Percentiles rank a stretch among this genome's conserved stretches.
These are phyloP conservation scores for Ascochyta clinopodiicola DNA, from an alignment of 2,329 filamentous ascomycete species.

Conservation along the genomic window DNA sequence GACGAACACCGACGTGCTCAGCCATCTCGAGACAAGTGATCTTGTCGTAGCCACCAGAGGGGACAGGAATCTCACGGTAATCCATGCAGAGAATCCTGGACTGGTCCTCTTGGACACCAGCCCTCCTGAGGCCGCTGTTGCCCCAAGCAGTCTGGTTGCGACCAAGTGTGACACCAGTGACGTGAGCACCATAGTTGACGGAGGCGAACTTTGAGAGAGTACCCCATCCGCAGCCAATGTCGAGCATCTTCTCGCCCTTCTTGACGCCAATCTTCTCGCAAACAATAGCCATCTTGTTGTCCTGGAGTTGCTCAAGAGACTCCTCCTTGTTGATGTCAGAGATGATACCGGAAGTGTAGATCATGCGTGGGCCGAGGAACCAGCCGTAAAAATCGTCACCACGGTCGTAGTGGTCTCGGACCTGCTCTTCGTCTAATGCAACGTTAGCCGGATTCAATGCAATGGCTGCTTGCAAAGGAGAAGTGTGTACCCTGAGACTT, in stretches of 20 bases:
- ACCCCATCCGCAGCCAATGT: conserved; percentile 98
- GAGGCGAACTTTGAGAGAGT: conserved; percentile 93
- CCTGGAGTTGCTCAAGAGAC: conserved; percentile 90
- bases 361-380: conserved; percentile 98
- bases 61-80: conserved; percentile 90
- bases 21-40: conserved; percentile 99
- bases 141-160: conserved; percentile 98
- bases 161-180: conserved; percentile 90
- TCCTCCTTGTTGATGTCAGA: conserved; percentile 87
- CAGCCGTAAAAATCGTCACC: conserved; percentile 98
- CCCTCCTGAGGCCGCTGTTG: conserved; percentile 84
- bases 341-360: conserved; percentile 96
- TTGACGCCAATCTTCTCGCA: conserved; percentile 94
- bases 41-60: conserved; percentile 83
- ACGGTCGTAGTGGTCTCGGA: conserved; percentile 95
- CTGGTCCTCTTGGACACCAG: conserved; percentile 83
- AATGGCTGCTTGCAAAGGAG: background rate
- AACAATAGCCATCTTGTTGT: conserved; percentile 94
- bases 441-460: conserved; percentile 32
- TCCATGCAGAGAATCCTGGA: conserved; percentile 94
- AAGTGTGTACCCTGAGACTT: conserved; percentile 75
- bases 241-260: conserved; percentile 81
- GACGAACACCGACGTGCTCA: conserved; percentile 94
- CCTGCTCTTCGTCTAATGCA: conserved; percentile 86
- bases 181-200: conserved; percentile 85